These are phyloP conservation scores for Pterocarpus santalinus DNA, from an alignment of 306 rosid genomes.

Conservation along the genomic window DNA sequence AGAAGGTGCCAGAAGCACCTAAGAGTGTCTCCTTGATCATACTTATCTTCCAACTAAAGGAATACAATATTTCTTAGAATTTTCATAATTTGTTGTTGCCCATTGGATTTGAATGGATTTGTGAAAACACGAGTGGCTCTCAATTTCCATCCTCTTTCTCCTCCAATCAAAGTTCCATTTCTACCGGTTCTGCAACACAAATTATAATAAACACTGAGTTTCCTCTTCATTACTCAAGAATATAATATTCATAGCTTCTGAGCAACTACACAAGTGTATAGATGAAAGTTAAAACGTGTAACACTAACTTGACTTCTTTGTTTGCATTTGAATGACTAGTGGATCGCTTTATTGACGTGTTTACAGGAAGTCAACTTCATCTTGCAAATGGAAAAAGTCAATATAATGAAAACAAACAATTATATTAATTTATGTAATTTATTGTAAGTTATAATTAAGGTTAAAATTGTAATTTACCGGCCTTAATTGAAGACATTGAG, in stretches of 20 bases:
- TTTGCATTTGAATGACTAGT: no score
- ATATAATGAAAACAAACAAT: no score
- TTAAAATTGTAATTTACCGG: no score
- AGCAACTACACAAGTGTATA: neutral
- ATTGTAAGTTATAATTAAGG: no score
- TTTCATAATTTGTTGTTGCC: neutral
- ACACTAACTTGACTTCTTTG: slow-evolving; percentile 5
- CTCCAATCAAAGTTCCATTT: neutral
- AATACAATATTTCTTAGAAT: no score
- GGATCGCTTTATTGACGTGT: neutral
- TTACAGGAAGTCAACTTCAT: neutral
- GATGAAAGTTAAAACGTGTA: slow-evolving; percentile 3
- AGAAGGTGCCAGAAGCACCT: no score
- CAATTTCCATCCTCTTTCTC: neutral
- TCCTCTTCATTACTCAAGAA: neutral
- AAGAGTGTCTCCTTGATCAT: no score
- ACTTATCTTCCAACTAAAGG: no score
- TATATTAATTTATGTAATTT: no score
- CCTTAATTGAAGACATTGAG: no score
- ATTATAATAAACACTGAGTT: neutral
- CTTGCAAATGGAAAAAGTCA: neutral
- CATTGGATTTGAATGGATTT: neutral
- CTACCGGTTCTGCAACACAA: neutral
- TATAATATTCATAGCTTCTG: neutral
- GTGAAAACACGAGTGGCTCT: neutral